phyloP scores from a whole-genome alignment of 2,329 filamentous ascomycete species.

The Alternaria novae-zelandiae region DNA sequence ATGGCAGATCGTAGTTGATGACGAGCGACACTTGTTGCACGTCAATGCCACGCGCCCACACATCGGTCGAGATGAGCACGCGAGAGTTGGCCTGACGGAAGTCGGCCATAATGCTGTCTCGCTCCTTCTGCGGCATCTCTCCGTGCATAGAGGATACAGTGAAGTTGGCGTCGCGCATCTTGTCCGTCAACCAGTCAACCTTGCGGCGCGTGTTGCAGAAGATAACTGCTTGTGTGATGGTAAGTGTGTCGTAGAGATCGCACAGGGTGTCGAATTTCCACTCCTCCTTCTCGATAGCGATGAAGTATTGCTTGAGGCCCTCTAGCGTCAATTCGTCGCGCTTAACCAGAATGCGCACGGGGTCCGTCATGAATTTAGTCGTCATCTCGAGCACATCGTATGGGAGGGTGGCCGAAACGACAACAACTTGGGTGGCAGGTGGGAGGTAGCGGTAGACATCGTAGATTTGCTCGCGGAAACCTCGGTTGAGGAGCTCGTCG shows the following conservation, averaged over 20 bases:
- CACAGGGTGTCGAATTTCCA: slow-evolving; percentile 99
- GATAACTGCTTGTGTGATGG: slow-evolving; percentile 98
- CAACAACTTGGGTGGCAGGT: slow-evolving; percentile 96
- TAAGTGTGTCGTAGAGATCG: slow-evolving; percentile 97
- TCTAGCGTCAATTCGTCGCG: slow-evolving; percentile 98
- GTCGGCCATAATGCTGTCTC: slow-evolving; percentile 99
- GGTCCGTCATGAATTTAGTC: slow-evolving; percentile 99
- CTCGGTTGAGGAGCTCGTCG: slow-evolving; percentile 84
- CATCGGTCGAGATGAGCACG: slow-evolving; percentile 95
- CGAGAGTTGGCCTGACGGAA: slow-evolving; percentile 96
- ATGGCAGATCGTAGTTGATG: slow-evolving; percentile 98
- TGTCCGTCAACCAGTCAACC: slow-evolving; percentile 99
- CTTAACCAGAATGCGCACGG: slow-evolving; percentile 95
- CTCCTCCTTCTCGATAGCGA: slow-evolving; percentile 98
- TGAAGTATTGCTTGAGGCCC: slow-evolving; percentile 98
- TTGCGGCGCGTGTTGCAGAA: slow-evolving; percentile 99
- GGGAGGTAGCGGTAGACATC: slow-evolving; percentile 97
- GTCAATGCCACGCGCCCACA: slow-evolving; percentile 98
- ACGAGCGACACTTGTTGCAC: slow-evolving; percentile 98
- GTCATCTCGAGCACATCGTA: slow-evolving; percentile 99
- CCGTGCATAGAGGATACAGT: slow-evolving; percentile 99
- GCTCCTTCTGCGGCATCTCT: slow-evolving; percentile 98
- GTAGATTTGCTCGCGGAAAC: slow-evolving; percentile 98
- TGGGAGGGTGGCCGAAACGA: slow-evolving; percentile 93
- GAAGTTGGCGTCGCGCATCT: slow-evolving; percentile 99